Percentiles rank a stretch among this genome's conserved stretches.
These are phyloP conservation scores for Carnegiea gigantea DNA, from an alignment of 179 eudicot species.

Conservation along the genomic window DNA sequence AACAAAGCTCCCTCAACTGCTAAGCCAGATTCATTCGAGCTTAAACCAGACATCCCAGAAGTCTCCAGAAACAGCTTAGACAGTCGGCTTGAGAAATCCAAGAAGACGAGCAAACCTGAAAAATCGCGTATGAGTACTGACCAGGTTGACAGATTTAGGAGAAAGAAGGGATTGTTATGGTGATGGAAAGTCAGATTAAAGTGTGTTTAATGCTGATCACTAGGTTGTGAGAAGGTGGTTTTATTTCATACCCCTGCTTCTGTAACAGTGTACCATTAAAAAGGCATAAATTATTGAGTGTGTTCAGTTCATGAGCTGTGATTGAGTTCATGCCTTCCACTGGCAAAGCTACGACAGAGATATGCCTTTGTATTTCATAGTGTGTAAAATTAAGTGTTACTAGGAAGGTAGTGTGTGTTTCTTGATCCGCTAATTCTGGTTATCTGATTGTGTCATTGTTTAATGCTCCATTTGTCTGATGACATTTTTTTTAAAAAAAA, in stretches of 20 bases:
- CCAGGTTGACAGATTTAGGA: conserved; percentile 60
- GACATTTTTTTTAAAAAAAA: no score
- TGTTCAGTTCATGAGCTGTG: conserved; percentile 23
- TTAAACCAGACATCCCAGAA: conserved; percentile 54
- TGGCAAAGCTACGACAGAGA: conserved; percentile 11
- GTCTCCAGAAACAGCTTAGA: conserved; percentile 90
- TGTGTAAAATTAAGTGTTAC: conserved; percentile 23
- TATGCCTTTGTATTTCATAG: conserved; percentile 23
- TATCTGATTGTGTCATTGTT: no score
- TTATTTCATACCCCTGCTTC: conserved; percentile 30
- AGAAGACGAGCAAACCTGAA: conserved; percentile 76
- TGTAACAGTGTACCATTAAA: conserved; percentile 32
- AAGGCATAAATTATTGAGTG: conserved; percentile 23
- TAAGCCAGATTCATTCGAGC: conserved; percentile 38
- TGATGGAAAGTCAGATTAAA: conserved; percentile 25
- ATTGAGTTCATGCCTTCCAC: conserved; percentile 19
- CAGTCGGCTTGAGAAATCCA: conserved; percentile 87
- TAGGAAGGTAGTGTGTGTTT: conserved; percentile 2
- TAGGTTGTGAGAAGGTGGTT: conserved; percentile 24
- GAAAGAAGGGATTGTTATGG: conserved; percentile 60
- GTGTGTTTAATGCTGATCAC: conserved; percentile 7
- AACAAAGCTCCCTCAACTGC: conserved; percentile 41
- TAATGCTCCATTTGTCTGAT: no score
- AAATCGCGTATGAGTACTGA: conserved; percentile 91
- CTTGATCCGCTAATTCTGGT: neutral